Conservation (phyloP, 2,329 filamentous ascomycete genomes). For the Metarhizium sp. region DNA sequence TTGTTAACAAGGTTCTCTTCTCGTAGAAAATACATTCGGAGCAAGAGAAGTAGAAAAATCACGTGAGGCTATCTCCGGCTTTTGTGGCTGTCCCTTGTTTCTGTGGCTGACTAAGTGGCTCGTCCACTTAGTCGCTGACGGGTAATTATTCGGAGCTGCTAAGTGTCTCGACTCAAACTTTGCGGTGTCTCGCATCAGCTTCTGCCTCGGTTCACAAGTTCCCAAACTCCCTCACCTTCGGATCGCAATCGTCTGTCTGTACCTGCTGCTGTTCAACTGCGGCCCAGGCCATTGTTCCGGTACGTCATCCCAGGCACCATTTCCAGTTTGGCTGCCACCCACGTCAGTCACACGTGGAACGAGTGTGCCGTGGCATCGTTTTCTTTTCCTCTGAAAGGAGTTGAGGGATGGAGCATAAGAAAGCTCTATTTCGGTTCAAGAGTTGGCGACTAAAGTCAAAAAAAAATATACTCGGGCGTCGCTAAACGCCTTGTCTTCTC, state of each 20-base stretch:
- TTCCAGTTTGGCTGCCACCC: neutral
- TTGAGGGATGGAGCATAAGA: neutral
- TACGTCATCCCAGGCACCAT: constrained; percentile 3
- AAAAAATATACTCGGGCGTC: neutral
- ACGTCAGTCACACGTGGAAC: neutral
- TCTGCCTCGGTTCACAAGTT: neutral
- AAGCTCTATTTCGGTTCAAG: neutral
- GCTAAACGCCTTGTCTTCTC: neutral
- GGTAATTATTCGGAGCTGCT: neutral
- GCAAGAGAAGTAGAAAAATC: no score
- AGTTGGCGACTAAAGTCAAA: neutral
- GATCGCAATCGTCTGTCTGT: neutral
- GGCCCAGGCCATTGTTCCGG: neutral
- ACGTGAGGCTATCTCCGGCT: no score
- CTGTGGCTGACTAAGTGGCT: no score
- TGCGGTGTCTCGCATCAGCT: neutral
- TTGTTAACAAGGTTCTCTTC: no score
- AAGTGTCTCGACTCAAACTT: neutral
- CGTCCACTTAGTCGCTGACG: no score
- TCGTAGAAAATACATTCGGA: no score
- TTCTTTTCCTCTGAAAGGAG: neutral
- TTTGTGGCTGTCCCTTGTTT: no score
- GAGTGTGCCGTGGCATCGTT: neutral
- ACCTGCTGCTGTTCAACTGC: neutral
- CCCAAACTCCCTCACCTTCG: neutral